Base-by-base conservation (phyloP, 208 protist genomes). In the Naegleria lovaniensis region DNA sequence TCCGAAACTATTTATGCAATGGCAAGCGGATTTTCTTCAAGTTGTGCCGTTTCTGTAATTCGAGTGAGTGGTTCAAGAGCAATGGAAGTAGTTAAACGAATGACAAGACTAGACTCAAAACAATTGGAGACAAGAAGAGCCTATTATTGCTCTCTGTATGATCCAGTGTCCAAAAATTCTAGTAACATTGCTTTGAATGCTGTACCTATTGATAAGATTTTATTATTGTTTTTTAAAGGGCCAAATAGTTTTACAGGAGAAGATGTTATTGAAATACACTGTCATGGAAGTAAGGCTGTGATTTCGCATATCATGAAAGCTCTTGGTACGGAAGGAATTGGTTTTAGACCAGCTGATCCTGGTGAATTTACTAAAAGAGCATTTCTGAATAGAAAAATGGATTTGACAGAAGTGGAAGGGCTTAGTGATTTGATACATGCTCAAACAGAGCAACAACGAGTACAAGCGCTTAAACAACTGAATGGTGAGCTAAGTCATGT, bases 251-350 rank as follows among this genome's bases (percentile, higher is more conserved):
- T 93, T 86, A 96, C 95, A 16, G 95, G 95, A 15, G 95, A 97
- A 90, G 95, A 97, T 93, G 93, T 96, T 33, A 90, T 93, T 25
- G 95, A 97, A 85, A 90, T 96, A 38, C 95, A 96, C 91, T 43
- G 95, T n/a, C 95, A 97, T 90, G 95, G 95, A 83, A 91, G 93
- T 25, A 85, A 52, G 36, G 92, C 93, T 39, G 95, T 96, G n/a
- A 76, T 96, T 19, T 43, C 22, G 5, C 91, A 91, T 22, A 91
- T 93, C 25, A 91, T 96, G 7, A 83, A 90, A 3, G 91, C 92
- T 55, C 87, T 95, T 67, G 13, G 87, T 89, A 11, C 5, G n/a
- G 29, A n/a, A 39, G 36, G 43, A 91, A 0, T 58, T n/a, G 91
- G 91, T 19, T 88, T 93, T 67, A 76, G 93, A n/a, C 43, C 91